These are phyloP conservation scores for Sporothrix humicola DNA, from an alignment of 2,329 filamentous ascomycete species.

Conservation along the genomic window DNA sequence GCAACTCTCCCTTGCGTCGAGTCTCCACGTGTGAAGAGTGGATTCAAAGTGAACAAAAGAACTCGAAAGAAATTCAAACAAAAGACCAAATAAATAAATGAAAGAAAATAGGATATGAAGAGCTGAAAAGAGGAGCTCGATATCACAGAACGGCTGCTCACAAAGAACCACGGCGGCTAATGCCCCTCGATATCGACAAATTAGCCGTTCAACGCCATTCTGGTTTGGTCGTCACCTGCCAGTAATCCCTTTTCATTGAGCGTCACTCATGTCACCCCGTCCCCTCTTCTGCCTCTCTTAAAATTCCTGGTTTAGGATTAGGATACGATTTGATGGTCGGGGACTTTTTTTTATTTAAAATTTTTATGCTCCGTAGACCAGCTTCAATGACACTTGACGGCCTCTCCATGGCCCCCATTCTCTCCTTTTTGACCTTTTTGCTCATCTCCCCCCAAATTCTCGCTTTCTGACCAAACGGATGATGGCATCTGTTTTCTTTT, in stretches of 20 bases:
- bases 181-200: background rate
- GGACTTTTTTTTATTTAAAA: background rate
- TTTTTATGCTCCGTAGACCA: background rate
- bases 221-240: background rate
- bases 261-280: background rate
- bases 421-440: too few species aligned
- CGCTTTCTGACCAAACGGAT: background rate
- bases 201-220: background rate
- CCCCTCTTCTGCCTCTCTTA: background rate
- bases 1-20: background rate
- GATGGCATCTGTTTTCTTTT: conserved; percentile 1
- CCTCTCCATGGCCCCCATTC: background rate
- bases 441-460: background rate
- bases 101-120: background rate
- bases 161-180: background rate
- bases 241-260: background rate
- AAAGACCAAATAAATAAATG: background rate
- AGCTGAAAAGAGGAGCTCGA: background rate
- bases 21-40: background rate
- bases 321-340: background rate
- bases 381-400: background rate
- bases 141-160: background rate
- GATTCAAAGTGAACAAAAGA: background rate
- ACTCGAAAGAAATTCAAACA: background rate
- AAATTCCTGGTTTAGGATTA: conserved; percentile 7